Evolutionary conservation across 2,329 filamentous ascomycete species (phyloP), one percentile per base, ranked within the genome.

Genomic region (Alternaria arborescens): DNA sequence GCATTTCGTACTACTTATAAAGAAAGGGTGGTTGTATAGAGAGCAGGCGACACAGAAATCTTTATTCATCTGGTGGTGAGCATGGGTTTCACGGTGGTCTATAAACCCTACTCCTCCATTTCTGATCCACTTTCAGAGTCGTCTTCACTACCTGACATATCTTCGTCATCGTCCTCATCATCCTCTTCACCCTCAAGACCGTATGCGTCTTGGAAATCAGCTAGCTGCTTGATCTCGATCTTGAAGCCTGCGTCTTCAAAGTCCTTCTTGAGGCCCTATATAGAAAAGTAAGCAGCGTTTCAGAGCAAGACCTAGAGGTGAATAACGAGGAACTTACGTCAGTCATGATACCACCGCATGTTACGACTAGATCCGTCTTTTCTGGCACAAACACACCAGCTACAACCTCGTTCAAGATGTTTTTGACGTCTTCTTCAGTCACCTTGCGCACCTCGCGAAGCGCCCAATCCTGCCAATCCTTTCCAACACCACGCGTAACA

Each of bases 121-220:
- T 72, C 70, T 3, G 67, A 67, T n/a, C 65, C 74, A 44, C 67
- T 71, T 55, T 69, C 72, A 8, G 46, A 50, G 24, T 55, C 60
- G 5, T 68, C 69, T 20, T 53, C 66, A 46, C 60, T 88, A 87
- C 0, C 85, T 84, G 0, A 86, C 85, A 52, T 88, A 0, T 85
- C 85, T 0, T 86, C 86, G 0, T 85, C 83, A 0, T 84, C 83
- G 0, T 86, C 32, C 5, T 36, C 88, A 4, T 87, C 86, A 0
- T 85, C 88, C 3, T 85, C 86, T 2, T 82, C 83, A 3, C 84
- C 85, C 76, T 91, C 86, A 47, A 97, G 80, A 0, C 94, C 94
- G 75, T 98, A 98, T 72, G 93, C 92, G 65, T 97, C 92, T 77
- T 96, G 88, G 78, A 97, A 98, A 71, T 91, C 86, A 42, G 89